Base-by-base conservation (phyloP, 768 basidiomycete genomes). In the Mycena sanguinolenta region DNA sequence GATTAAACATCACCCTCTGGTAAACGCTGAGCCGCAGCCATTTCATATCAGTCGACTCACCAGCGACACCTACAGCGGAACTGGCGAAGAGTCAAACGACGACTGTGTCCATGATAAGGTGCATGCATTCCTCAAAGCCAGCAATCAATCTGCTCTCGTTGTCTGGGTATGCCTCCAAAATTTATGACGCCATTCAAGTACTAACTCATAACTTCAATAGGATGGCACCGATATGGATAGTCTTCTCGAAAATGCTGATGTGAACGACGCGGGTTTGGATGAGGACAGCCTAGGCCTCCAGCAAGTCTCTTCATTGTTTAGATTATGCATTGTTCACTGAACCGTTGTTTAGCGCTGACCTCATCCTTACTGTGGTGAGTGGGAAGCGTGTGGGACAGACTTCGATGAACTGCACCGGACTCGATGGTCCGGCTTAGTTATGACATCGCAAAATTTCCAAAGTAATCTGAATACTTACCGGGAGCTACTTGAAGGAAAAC, bases 371-470 rank as follows among this genome's bases (percentile, higher is more conserved):
- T 32, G 58, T 60, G 27, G 39, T 60, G 27, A 60, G 58, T 23
- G 58, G 58, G 27, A n/a, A 17, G 58, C 58, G 58, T 28, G 42
- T 46, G 42, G 44, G 39, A 12, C 58, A 60, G 46, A 46, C 27
- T 46, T 60, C 58, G 28, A 61, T 61, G 59, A 61, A 61, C 59
- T 61, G 59, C 59, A 61, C 59, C 30, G 46, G 59, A 61, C 28
- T 61, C 59, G 59, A 61, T 50, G 59, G 42, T 61, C 59, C 59
- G 32, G 59, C 59, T 7, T 50, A 60, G 39, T 38, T 38, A 38
- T 7, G 36, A 38, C 6, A 6, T 38, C 14, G n/a, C n/a, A n/a
- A n/a, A n/a, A n/a, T n/a, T n/a, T n/a, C n/a, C n/a, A n/a, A n/a
- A n/a, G n/a, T n/a, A n/a, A n/a, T n/a, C n/a, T n/a, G n/a, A n/a